phyloP scores from a whole-genome alignment of 192 early-diverging fungal genomes.

The Coemansia sp. region DNA sequence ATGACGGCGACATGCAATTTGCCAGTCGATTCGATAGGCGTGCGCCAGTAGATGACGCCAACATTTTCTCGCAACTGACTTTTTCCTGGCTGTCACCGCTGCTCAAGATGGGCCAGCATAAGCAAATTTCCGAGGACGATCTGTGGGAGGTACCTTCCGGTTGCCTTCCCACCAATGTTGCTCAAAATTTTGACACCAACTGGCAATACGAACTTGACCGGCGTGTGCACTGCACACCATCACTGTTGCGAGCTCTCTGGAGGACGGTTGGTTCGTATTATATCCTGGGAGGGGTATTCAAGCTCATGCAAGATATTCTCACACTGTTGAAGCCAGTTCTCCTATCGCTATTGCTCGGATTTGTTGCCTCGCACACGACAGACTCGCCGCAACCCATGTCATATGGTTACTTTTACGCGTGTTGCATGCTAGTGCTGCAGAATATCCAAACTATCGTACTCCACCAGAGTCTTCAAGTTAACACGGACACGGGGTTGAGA shows the following conservation, averaged over 20 bases:
- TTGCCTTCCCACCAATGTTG: constrained; percentile 61
- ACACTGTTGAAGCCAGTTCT: constrained; percentile 80
- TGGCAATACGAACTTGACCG: constrained; percentile 70
- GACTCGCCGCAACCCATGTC: constrained; percentile 61
- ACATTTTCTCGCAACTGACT: constrained; percentile 77
- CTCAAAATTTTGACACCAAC: constrained; percentile 60
- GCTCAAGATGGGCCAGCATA: constrained; percentile 72
- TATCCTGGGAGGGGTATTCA: constrained; percentile 74
- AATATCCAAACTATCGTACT: constrained; percentile 75
- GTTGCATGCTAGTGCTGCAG: constrained; percentile 74
- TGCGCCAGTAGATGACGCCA: constrained; percentile 74
- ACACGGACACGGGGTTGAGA: constrained; percentile 72
- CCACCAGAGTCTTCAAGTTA: constrained; percentile 87
- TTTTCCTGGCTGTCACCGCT: constrained; percentile 90
- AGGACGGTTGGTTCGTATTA: constrained; percentile 66
- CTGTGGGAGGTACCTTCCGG: constrained; percentile 65
- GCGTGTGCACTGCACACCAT: constrained; percentile 55
- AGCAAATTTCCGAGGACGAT: constrained; percentile 72
- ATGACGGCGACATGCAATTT: neutral
- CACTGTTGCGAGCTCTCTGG: constrained; percentile 63
- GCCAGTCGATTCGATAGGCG: constrained; percentile 2
- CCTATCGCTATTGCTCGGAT: constrained; percentile 67
- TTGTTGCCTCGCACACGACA: constrained; percentile 44
- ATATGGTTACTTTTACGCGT: constrained; percentile 80
- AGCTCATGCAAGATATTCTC: constrained; percentile 71